Conservation (phyloP, 2,329 filamentous ascomycete genomes). For the Cladophialophora carrionii region DNA sequence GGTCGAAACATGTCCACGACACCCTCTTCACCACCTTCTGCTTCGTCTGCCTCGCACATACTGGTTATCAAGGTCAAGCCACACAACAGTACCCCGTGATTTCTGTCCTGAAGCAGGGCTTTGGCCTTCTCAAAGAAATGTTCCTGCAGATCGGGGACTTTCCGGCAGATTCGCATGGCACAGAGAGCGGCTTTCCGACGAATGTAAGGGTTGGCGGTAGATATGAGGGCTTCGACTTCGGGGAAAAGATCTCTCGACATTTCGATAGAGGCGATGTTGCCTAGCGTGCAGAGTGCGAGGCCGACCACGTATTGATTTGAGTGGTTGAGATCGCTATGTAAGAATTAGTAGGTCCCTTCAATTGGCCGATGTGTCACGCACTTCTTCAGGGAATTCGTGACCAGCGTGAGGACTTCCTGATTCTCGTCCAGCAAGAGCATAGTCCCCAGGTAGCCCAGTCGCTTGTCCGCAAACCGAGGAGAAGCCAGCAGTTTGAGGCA, state of each 20-base stretch:
- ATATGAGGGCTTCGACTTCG: constrained; percentile 89
- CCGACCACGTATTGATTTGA: constrained; percentile 99
- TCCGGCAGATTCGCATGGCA: constrained; percentile 97
- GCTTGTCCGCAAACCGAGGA: constrained; percentile 96
- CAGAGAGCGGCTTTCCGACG: constrained; percentile 96
- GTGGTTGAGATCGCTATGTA: constrained; percentile 82
- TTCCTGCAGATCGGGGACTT: constrained; percentile 95
- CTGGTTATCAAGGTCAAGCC: constrained; percentile 88
- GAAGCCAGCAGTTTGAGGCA: constrained; percentile 96
- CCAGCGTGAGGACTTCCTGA: constrained; percentile 93
- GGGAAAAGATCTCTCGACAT: constrained; percentile 98
- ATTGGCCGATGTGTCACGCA: constrained; percentile 47
- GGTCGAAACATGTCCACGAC: constrained; percentile 89
- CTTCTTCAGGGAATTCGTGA: constrained; percentile 98
- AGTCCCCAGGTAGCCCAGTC: constrained; percentile 90
- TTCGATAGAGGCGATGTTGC: constrained; percentile 96
- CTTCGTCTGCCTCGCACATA: constrained; percentile 92
- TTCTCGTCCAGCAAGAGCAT: constrained; percentile 97
- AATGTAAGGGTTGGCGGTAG: constrained; percentile 97
- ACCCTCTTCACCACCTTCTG: constrained; percentile 78
- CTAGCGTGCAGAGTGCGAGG: constrained; percentile 90
- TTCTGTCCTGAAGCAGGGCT: constrained; percentile 83
- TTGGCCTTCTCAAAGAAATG: constrained; percentile 96
- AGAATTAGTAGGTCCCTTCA: constrained; percentile 43
- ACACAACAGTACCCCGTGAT: constrained; percentile 92